These are phyloP conservation scores for Centella asiatica DNA, from an alignment of 129 eudicot genomes.

Conservation along the genomic window DNA sequence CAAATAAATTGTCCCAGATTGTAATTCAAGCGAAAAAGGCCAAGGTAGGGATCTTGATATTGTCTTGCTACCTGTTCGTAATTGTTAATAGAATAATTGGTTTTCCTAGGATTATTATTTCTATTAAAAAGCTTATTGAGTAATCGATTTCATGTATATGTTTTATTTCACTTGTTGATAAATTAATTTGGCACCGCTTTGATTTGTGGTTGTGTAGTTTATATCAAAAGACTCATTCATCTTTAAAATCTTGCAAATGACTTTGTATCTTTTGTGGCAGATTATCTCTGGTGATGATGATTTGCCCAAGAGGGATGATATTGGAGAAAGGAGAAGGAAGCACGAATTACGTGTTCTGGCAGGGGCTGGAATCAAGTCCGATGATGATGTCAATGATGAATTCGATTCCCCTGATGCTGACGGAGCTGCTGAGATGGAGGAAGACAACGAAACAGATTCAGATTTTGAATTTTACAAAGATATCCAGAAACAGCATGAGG, in stretches of 20 bases:
- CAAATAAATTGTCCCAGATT: constrained; percentile 42
- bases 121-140: neutral
- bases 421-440: constrained; percentile 24
- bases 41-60: constrained; percentile 35
- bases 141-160: neutral
- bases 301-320: constrained; percentile 78
- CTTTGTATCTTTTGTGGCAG: constrained; percentile 24
- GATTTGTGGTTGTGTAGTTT: neutral
- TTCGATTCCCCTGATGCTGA: constrained; percentile 25
- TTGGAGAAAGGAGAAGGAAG: constrained; percentile 90
- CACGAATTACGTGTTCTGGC: constrained; percentile 70
- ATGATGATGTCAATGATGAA: constrained; percentile 39
- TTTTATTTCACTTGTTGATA: neutral
- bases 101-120: neutral
- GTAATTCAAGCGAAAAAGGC: constrained; percentile 32
- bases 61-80: neutral
- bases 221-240: neutral
- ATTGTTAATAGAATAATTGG: neutral
- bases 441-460: constrained; percentile 39
- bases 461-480: constrained; percentile 60
- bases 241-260: neutral
- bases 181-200: neutral
- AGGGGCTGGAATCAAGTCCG: constrained; percentile 63
- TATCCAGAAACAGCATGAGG: constrained; percentile 44
- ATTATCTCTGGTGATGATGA: constrained; percentile 89